Base-by-base conservation (phyloP, 768 basidiomycete species). In the Neoboletus brunneissimus region DNA sequence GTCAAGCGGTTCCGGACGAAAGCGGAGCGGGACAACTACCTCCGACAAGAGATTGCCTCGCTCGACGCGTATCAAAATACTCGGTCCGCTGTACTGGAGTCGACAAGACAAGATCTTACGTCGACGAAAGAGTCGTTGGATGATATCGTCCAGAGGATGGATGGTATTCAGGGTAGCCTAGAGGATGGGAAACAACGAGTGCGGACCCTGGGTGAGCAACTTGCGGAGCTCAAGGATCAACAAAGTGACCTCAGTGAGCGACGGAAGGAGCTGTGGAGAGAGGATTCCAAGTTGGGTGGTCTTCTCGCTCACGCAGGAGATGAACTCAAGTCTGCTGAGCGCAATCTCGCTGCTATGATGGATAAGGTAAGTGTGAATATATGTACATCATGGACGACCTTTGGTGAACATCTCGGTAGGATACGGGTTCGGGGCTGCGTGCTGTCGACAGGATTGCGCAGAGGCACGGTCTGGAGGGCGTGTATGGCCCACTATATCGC, bases 211-310 rank as follows among this genome's bases (percentile, higher is more conserved):
- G 74, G 72, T 5, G 88, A 89, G 44, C 82, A 89, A 60, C 72
- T 87, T 18, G 72, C 73, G 0, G 67, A 68, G 54, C 69, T 91
- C 48, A 90, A 86, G 70, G 86, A 89, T 54, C 76, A 88, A 65
- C 81, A 87, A 60, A 79, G 78, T 25, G 87, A 84, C 49, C 73
- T 88, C 67, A 80, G 75, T 43, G 96, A 98, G 73, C 81, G 84
- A 70, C 76, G 94, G 63, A 97, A 96, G 79, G 94, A 96, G 50
- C 70, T 93, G 32, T 98, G 97, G 96, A 80, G 95, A 63, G 94
- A 96, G 71, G 96, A 98, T 58, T 87, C 91, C 0, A 96, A 91
- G 70, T 73, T 97, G 42, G 85, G 88, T 59, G 87, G 87, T 55
- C 77, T 88, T 16, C 85, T 92, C 2, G 80, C 79, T 34, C 83